These are phyloP conservation scores for Triticum urartu DNA, from an alignment of 176 grass and related monocot genomes.

Conservation along the genomic window DNA sequence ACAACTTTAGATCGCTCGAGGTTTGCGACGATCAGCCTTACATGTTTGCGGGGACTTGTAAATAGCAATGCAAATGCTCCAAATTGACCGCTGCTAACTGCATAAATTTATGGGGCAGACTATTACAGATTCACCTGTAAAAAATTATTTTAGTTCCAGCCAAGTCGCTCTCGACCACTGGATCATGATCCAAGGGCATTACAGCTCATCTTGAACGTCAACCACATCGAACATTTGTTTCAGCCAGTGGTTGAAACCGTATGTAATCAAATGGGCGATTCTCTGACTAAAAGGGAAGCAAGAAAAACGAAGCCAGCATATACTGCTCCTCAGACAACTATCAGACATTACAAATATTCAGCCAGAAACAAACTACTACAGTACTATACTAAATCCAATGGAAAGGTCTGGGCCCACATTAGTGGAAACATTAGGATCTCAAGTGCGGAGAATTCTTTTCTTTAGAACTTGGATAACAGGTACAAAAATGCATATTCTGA, in stretches of 20 bases:
- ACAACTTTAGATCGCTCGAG: too few relatives aligned
- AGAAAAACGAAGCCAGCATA: neutral
- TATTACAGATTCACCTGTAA: too few relatives aligned
- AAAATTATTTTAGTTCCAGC: too few relatives aligned
- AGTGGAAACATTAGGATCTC: constrained; percentile 1
- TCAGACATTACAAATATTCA: constrained; percentile 6
- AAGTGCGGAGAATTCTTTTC: neutral
- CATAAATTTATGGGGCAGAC: too few relatives aligned
- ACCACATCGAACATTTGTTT: neutral
- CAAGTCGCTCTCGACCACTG: too few relatives aligned
- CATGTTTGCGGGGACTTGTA: too few relatives aligned
- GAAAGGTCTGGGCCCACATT: neutral
- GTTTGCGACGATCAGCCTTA: too few relatives aligned
- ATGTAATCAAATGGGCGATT: neutral
- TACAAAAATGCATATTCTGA: constrained; percentile 36
- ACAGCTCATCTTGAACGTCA: too few relatives aligned
- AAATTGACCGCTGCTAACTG: too few relatives aligned
- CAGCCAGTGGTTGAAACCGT: too few relatives aligned
- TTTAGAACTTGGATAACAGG: constrained; percentile 14
- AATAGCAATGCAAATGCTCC: too few relatives aligned
- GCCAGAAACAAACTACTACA: neutral
- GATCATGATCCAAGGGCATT: too few relatives aligned
- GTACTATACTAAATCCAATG: neutral
- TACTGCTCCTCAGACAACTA: neutral
- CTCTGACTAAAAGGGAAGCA: neutral